Conservation (phyloP, 768 basidiomycete species). For the Polyporus arcularius region DNA sequence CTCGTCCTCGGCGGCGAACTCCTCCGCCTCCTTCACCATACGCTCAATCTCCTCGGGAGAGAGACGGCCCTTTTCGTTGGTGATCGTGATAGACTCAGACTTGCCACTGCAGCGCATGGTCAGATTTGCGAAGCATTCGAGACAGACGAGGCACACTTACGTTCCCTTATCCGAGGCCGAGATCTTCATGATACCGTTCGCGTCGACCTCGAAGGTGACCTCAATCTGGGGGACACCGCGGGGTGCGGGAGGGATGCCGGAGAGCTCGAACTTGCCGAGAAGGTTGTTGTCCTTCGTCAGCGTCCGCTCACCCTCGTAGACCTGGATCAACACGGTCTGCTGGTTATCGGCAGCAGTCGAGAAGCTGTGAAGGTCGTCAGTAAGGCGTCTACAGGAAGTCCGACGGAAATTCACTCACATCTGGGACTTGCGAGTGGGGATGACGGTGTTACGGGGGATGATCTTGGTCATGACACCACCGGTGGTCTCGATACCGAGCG, state of each 20-base stretch:
- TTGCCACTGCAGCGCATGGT: slow-evolving; percentile 61
- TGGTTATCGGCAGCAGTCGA: slow-evolving; percentile 89
- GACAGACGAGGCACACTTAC: slow-evolving; percentile 36
- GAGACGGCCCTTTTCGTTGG: slow-evolving; percentile 91
- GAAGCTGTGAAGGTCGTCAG: slow-evolving; percentile 43
- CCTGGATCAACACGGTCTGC: slow-evolving; percentile 95
- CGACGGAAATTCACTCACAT: slow-evolving; percentile 50
- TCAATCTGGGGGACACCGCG: slow-evolving; percentile 98
- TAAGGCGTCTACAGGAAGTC: slow-evolving; percentile 4
- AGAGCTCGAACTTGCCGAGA: slow-evolving; percentile 95
- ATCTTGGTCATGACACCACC: slow-evolving; percentile 98
- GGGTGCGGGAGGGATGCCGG: slow-evolving; percentile 90
- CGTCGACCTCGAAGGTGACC: slow-evolving; percentile 77
- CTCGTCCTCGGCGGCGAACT: slow-evolving; percentile 80
- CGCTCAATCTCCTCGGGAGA: slow-evolving; percentile 76
- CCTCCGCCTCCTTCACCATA: slow-evolving; percentile 93
- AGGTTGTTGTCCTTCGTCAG: slow-evolving; percentile 99
- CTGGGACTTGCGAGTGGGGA: slow-evolving; percentile 96
- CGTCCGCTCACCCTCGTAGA: slow-evolving; percentile 96
- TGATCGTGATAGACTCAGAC: slow-evolving; percentile 89
- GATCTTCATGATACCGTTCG: slow-evolving; percentile 80
- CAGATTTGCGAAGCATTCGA: slow-evolving; percentile 33
- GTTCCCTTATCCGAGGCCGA: slow-evolving; percentile 93
- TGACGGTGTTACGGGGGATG: slow-evolving; percentile 96
- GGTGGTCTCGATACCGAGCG: slow-evolving; percentile 98